Percentiles rank a stretch among this genome's conserved stretches.
phyloP scores from a whole-genome alignment of 202 grass and related monocot genomes.

The Zoysia matrella region DNA sequence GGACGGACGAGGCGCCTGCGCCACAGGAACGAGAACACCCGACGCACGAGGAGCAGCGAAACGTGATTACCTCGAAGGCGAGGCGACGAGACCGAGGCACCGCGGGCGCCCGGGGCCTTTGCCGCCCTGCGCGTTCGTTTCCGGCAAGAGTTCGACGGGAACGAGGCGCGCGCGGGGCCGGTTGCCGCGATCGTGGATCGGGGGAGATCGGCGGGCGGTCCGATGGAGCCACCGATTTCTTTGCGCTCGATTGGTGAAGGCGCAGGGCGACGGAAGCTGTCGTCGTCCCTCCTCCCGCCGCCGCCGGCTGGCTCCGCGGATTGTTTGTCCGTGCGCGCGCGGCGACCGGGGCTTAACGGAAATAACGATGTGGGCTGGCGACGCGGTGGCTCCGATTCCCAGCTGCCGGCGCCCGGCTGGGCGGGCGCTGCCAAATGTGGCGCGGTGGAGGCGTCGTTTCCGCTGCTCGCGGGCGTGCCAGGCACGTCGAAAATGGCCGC shows the following conservation, averaged over 20 bases:
- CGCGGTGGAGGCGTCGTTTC: not conserved
- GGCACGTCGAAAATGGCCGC: not conserved
- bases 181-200: not conserved
- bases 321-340: not conserved
- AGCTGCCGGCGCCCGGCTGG: not conserved
- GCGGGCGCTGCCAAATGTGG: not conserved
- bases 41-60: too few relatives aligned
- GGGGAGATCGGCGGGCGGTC: not conserved
- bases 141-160: not conserved
- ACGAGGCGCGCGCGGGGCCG: not conserved
- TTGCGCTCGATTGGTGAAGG: not conserved
- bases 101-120: not conserved
- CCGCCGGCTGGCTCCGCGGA: constrained; percentile 6
- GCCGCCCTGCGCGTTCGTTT: not conserved
- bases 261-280: not conserved
- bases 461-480: not conserved
- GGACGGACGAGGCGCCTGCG: not conserved
- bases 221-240: constrained; percentile 5
- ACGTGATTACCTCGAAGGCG: not conserved
- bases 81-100: not conserved
- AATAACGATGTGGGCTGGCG: not conserved
- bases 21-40: not conserved
- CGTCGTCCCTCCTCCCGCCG: not conserved
- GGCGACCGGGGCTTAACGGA: not conserved
- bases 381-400: not conserved